Conservation (phyloP, 306 rosid species). For the Begonia peltatifolia region DNA sequence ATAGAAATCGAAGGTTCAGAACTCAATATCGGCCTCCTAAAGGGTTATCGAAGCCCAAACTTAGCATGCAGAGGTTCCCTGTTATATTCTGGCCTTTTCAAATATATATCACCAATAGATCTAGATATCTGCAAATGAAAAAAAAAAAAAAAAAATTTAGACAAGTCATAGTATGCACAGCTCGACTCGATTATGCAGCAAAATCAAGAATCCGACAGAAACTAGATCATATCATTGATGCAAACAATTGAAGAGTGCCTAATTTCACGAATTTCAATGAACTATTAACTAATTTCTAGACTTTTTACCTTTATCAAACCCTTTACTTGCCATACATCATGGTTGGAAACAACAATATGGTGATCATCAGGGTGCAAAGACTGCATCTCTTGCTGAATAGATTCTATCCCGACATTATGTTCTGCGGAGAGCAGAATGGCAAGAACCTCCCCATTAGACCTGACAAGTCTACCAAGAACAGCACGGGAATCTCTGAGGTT, state of each 20-base stretch:
- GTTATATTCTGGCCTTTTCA: constrained; percentile 79
- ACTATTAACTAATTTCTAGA: no score
- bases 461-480: constrained; percentile 71
- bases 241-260: no score
- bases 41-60: constrained; percentile 79
- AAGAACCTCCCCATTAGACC: constrained; percentile 75
- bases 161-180: no score
- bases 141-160: no score
- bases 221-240: no score
- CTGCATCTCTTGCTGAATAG: constrained; percentile 90
- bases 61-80: constrained; percentile 63
- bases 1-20: constrained; percentile 67
- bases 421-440: constrained; percentile 79
- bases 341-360: constrained; percentile 69
- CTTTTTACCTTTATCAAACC: constrained; percentile 81
- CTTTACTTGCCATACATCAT: constrained; percentile 96
- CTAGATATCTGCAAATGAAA: constrained; percentile 49
- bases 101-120: constrained; percentile 73
- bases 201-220: no score
- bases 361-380: constrained; percentile 88
- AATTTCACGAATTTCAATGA: no score
- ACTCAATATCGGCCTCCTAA: constrained; percentile 71
- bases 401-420: constrained; percentile 73
- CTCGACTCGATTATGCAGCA: neutral
- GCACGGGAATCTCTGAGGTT: constrained; percentile 95